Percentiles rank a stretch among this genome's conserved stretches.
Evolutionary conservation across 2,329 filamentous ascomycete genomes (phyloP).

Genomic region (Cladobotryum protrusum): DNA sequence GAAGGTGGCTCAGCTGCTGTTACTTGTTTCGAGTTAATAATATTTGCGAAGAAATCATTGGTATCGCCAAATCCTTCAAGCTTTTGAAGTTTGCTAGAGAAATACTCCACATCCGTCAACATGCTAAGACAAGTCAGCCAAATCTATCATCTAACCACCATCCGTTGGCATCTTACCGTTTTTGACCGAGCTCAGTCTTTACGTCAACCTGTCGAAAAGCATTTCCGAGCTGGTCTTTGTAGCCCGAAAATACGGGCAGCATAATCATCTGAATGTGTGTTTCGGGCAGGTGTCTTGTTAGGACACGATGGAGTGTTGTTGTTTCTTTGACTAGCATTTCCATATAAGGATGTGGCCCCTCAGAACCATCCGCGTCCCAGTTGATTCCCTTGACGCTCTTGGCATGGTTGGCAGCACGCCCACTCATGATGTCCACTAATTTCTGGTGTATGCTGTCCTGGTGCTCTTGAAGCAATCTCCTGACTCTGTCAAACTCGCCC

Average conservation of each 20-base stretch:
- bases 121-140: constrained; percentile 47
- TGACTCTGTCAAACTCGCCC: constrained; percentile 83
- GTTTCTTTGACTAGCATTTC: constrained; percentile 85
- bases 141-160: too few relatives aligned
- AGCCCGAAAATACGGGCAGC: constrained; percentile 74
- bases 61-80: constrained; percentile 73
- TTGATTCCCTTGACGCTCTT: constrained; percentile 67
- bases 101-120: constrained; percentile 67
- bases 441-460: constrained; percentile 89
- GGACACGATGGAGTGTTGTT: constrained; percentile 72
- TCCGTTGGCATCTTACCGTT: constrained; percentile 54
- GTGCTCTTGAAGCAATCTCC: constrained; percentile 78
- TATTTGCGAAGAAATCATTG: constrained; percentile 60
- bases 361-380: constrained; percentile 55
- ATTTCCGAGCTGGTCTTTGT: constrained; percentile 70
- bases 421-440: constrained; percentile 85
- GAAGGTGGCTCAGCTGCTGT: constrained; percentile 17
- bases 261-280: constrained; percentile 76
- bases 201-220: constrained; percentile 61
- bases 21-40: constrained; percentile 55
- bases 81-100: constrained; percentile 64
- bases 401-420: constrained; percentile 66
- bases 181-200: constrained; percentile 60
- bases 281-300: constrained; percentile 76
- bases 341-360: constrained; percentile 63